Percentiles rank a stretch among this genome's conserved stretches.
phyloP scores from a whole-genome alignment of 768 basidiomycete species.

The Mycena venus region DNA sequence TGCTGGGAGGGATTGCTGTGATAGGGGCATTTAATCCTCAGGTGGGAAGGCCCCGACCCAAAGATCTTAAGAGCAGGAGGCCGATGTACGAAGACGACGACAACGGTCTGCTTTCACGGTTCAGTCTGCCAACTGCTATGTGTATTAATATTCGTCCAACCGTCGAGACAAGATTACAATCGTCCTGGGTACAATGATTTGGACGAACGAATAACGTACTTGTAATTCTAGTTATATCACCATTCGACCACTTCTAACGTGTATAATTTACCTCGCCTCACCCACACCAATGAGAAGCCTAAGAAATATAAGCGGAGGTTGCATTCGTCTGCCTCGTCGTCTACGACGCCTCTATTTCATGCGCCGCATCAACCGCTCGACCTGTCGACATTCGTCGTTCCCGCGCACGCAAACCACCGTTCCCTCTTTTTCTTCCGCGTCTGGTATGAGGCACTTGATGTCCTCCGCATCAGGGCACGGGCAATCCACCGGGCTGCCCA shows the following conservation, averaged over 20 bases:
- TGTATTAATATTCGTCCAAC: too few relatives aligned
- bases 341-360: slow-evolving; percentile 40
- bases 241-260: not conserved
- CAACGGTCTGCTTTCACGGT: not conserved
- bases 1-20: not conserved
- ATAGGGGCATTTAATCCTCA: too few relatives aligned
- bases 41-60: slow-evolving; percentile 45
- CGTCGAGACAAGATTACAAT: not conserved
- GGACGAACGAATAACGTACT: not conserved
- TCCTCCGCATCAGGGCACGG: slow-evolving; percentile 85
- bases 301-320: slow-evolving; percentile 23
- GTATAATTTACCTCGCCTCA: not conserved
- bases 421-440: slow-evolving; percentile 62
- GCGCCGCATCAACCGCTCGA: slow-evolving; percentile 65
- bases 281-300: slow-evolving; percentile 41
- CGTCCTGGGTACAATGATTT: not conserved
- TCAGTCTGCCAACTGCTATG: too few relatives aligned
- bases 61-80: slow-evolving; percentile 38
- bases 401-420: slow-evolving; percentile 85
- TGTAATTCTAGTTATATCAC: slow-evolving; percentile 1
- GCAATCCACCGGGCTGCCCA: slow-evolving; percentile 71
- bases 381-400: slow-evolving; percentile 68
- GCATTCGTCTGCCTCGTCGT: slow-evolving; percentile 33
- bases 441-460: slow-evolving; percentile 82
- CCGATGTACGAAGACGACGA: too few relatives aligned